Evolutionary conservation across 352 stramenopile species (phyloP), one percentile per base, ranked within the genome.

Genomic region (Phytophthora crassamura): DNA sequence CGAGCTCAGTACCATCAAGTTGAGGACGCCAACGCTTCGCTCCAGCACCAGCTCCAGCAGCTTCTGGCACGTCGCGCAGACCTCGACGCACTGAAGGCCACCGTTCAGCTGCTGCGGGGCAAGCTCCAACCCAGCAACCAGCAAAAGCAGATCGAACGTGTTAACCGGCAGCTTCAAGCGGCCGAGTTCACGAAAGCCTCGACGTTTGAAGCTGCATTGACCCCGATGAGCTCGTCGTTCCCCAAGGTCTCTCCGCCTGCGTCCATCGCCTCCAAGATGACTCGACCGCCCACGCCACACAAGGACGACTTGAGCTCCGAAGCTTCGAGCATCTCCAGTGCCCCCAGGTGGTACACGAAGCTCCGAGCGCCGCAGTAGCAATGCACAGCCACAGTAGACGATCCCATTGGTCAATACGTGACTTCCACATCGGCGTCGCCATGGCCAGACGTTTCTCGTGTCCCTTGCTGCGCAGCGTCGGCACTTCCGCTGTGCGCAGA

Each of bases 41-140:
- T 94, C 14, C 85, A 91, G 52, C 54, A 61, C 0, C 85, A 94
- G 55, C 66, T 94, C 1, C 83, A 92, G 73, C 78, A 91, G 43
- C 59, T 94, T 9, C 53, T 94, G 9, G 64, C 76, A 12, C 71
- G 78, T 41, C 75, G 82, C 12, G 67, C 79, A n/a, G 82, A 93
- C 47, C 64, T 93, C 12, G 79, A 91, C 47, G 59, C 67, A 5
- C 68, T 93, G 25, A 91, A 93, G 43, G 45, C 64, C n/a, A 87
- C 75, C 1, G 80, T 91, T 0, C 62, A 82, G 14, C 33, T 77
- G 16, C 53, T 90, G 15, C 77, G 69, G 15, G 59, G 58, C 14
- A 60, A 51, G 46, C 43, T 78, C 15, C 54, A 68, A 38, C 10
- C 43, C 8, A 40, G 47, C 14, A 54, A 54, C 33, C 33, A 53